These are phyloP conservation scores for Alternaria panax DNA, from an alignment of 2,329 filamentous ascomycete species.

Conservation along the genomic window DNA sequence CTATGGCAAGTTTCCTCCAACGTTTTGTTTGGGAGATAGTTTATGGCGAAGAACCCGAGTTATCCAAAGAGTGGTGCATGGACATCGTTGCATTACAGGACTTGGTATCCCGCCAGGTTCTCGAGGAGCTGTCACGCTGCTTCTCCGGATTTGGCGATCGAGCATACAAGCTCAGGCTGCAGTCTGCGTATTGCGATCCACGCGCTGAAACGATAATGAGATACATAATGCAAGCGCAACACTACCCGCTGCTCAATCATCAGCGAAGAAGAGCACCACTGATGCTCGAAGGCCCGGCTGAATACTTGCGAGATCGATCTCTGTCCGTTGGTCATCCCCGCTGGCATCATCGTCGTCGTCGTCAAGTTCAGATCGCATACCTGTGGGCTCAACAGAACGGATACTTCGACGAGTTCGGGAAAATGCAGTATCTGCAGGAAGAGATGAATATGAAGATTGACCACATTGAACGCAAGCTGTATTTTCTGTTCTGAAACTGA, in stretches of 20 bases:
- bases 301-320: not conserved
- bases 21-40: not conserved
- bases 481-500: not conserved
- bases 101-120: not conserved
- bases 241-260: not conserved
- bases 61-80: not conserved
- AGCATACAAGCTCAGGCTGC: not conserved
- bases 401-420: conserved; percentile 1
- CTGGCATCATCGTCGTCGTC: not conserved
- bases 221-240: not conserved
- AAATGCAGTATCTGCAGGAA: conserved; percentile 7
- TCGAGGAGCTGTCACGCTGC: not conserved
- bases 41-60: not conserved
- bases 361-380: not conserved
- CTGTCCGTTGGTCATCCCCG: not conserved
- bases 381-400: not conserved
- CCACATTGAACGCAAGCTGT: conserved; percentile 4
- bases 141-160: not conserved
- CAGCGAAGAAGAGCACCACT: not conserved
- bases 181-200: not conserved
- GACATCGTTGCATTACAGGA: not conserved
- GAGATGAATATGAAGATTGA: conserved; percentile 7
- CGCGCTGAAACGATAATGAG: not conserved
- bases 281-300: not conserved
- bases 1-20: not conserved